A percentile compares a stretch with the other conserved stretches of the same genome.
Conservation (phyloP, 257 asterid genomes). For the Coffea eugenioides region DNA sequence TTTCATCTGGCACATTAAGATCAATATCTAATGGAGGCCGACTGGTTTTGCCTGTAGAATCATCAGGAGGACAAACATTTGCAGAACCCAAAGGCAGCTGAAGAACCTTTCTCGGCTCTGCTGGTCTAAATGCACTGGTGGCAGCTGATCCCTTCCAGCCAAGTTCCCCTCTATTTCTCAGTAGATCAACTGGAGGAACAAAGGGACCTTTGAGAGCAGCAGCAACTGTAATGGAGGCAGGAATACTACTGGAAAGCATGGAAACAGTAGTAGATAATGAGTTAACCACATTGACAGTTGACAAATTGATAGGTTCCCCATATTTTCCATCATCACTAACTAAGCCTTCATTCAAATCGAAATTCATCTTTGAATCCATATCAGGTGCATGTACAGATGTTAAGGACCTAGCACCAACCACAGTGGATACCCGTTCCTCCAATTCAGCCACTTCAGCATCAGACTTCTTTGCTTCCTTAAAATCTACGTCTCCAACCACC, state of each 20-base stretch:
- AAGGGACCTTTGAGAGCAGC: slow-evolving; percentile 89
- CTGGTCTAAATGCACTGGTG: slow-evolving; percentile 98
- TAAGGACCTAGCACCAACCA: slow-evolving; percentile 23
- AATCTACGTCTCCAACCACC: slow-evolving; percentile 21
- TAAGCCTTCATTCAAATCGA: slow-evolving; percentile 81
- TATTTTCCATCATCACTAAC: slow-evolving; percentile 66
- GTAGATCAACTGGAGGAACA: slow-evolving; percentile 82
- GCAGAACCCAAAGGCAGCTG: slow-evolving; percentile 32
- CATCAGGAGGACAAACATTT: slow-evolving; percentile 30
- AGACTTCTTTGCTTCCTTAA: slow-evolving; percentile 25
- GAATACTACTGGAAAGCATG: slow-evolving; percentile 34
- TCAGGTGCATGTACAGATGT: slow-evolving; percentile 33
- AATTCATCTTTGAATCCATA: slow-evolving; percentile 43
- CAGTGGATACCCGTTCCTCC: slow-evolving; percentile 25
- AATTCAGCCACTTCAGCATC: slow-evolving; percentile 28
- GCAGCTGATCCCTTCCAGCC: slow-evolving; percentile 99
- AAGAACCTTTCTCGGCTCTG: slow-evolving; percentile 75
- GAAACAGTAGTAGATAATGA: slow-evolving; percentile 35
- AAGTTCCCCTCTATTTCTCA: slow-evolving; percentile 70
- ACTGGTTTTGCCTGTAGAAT: slow-evolving; percentile 40
- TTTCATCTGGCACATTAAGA: slow-evolving; percentile 56
- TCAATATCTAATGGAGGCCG: slow-evolving; percentile 52
- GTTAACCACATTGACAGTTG: slow-evolving; percentile 35
- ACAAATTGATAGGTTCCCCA: slow-evolving; percentile 46
- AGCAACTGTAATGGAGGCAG: slow-evolving; percentile 74